Evolutionary conservation across 1,284 basidiomycete genomes (phyloP).

Genomic region (Ustilago xerochloae): DNA sequence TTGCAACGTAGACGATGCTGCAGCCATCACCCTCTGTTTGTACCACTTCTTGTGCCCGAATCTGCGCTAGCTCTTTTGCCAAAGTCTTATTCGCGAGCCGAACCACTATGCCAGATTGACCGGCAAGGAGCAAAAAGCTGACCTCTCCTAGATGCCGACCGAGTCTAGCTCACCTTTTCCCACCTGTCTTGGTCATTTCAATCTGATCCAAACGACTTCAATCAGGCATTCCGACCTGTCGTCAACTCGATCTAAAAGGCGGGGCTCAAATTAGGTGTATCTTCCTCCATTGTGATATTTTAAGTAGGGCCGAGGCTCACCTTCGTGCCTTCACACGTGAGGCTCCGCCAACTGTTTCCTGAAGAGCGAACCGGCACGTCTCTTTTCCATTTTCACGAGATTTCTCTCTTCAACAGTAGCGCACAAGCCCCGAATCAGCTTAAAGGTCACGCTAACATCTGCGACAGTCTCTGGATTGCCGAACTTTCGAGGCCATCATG

Average conservation of each 20-base stretch:
- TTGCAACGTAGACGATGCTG: too few relatives aligned
- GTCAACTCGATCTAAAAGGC: too few relatives aligned
- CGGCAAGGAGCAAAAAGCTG: background rate
- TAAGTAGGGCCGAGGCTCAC: constrained; percentile 1
- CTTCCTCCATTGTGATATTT: too few relatives aligned
- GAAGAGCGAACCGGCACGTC: background rate
- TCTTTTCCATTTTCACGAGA: background rate
- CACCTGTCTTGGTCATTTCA: background rate
- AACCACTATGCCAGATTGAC: background rate
- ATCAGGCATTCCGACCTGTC: too few relatives aligned
- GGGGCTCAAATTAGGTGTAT: too few relatives aligned
- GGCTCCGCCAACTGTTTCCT: background rate
- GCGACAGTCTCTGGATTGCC: constrained; percentile 3
- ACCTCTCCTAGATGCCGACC: background rate
- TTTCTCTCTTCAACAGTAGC: background rate
- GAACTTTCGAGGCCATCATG: background rate
- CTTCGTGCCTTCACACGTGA: background rate
- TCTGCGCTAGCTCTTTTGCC: background rate
- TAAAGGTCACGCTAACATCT: background rate
- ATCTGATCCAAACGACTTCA: too few relatives aligned
- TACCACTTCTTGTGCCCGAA: background rate
- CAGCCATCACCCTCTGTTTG: too few relatives aligned
- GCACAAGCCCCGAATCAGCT: too few relatives aligned
- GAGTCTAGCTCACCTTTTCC: background rate
- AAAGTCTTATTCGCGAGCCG: background rate